phyloP scores from a whole-genome alignment of 2,329 filamentous ascomycete species.

The Aspergillus alliaceus region DNA sequence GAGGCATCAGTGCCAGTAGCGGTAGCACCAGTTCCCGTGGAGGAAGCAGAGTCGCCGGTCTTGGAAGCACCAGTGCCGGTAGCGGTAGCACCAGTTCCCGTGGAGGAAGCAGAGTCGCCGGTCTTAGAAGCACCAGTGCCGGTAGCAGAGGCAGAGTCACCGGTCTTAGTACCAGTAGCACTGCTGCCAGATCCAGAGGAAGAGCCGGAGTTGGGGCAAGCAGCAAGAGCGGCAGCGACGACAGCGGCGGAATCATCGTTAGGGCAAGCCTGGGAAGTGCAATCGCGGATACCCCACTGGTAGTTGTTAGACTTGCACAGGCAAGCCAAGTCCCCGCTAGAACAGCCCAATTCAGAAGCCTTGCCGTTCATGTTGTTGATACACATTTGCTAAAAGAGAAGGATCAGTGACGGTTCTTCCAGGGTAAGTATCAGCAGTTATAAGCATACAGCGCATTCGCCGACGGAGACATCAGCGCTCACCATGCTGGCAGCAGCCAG shows the following conservation, averaged over 20 bases:
- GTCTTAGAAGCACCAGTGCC: conserved; percentile 20
- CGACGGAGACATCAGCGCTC: conserved; percentile 25
- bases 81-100: conserved; percentile 1
- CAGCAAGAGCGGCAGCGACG: conserved; percentile 31
- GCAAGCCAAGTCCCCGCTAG: conserved; percentile 36
- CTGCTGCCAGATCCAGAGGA: conserved; percentile 9
- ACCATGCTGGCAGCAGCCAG: conserved; percentile 28
- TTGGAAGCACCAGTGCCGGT: conserved; percentile 8
- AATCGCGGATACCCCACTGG: conserved; percentile 47
- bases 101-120: conserved; percentile 1
- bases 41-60: conserved; percentile 5
- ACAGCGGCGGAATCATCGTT: conserved; percentile 35
- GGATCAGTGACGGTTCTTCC: conserved; percentile 13
- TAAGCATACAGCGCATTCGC: conserved; percentile 33
- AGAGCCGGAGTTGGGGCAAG: conserved; percentile 31
- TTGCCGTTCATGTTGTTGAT: conserved; percentile 45
- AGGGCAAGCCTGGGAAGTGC: conserved; percentile 46
- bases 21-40: conserved; percentile 2
- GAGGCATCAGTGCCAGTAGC: conserved; percentile 20
- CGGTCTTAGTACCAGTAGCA: conserved; percentile 9
- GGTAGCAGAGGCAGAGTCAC: conserved; percentile 6
- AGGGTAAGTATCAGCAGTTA: not conserved
- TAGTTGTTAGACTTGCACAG: conserved; percentile 45
- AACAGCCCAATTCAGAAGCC: conserved; percentile 42
- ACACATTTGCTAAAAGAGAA: conserved; percentile 40